Conservation (phyloP, 208 protist genomes). For the Crithidia acanthocephali region DNA sequence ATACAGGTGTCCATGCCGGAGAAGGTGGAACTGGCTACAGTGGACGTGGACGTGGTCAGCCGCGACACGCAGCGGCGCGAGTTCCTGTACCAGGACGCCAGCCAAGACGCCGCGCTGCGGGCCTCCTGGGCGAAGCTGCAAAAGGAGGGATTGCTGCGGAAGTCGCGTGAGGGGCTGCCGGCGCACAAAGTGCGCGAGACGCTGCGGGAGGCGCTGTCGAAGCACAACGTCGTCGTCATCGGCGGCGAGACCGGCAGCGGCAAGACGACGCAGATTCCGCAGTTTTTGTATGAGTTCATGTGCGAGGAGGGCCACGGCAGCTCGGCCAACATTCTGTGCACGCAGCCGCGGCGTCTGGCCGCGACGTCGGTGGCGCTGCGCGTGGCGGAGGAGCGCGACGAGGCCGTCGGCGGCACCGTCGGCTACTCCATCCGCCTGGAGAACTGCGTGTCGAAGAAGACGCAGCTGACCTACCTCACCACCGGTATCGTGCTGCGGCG, state of each 20-base stretch:
- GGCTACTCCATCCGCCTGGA: constrained; percentile 95
- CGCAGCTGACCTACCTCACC: constrained; percentile 94
- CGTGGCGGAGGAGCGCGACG: constrained; percentile 93
- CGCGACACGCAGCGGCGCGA: constrained; percentile 43
- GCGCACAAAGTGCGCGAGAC: constrained; percentile 73
- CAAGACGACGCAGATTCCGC: constrained; percentile 98
- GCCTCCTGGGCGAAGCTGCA: constrained; percentile 70
- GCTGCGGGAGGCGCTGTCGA: constrained; percentile 58
- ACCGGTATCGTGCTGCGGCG: constrained; percentile 94
- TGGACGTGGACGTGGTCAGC: constrained; percentile 40
- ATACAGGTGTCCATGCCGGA: constrained; percentile 63
- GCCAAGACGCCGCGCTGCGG: constrained; percentile 44
- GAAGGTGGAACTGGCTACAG: constrained; percentile 67
- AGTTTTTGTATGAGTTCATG: constrained; percentile 96
- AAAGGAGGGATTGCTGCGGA: constrained; percentile 51
- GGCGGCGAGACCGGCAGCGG: constrained; percentile 97
- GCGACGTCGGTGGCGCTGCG: constrained; percentile 94
- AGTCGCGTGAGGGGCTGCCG: constrained; percentile 60
- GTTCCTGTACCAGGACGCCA: constrained; percentile 51
- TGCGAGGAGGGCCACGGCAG: constrained; percentile 85
- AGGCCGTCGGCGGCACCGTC: constrained; percentile 88
- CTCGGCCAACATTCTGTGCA: constrained; percentile 93
- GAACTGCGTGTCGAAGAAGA: constrained; percentile 83
- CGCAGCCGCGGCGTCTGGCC: constrained; percentile 93
- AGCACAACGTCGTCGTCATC: constrained; percentile 94